Evolutionary conservation across 2,329 filamentous ascomycete species (phyloP), one percentile per base, ranked within the genome.

Genomic region (Chaetomium sp.): DNA sequence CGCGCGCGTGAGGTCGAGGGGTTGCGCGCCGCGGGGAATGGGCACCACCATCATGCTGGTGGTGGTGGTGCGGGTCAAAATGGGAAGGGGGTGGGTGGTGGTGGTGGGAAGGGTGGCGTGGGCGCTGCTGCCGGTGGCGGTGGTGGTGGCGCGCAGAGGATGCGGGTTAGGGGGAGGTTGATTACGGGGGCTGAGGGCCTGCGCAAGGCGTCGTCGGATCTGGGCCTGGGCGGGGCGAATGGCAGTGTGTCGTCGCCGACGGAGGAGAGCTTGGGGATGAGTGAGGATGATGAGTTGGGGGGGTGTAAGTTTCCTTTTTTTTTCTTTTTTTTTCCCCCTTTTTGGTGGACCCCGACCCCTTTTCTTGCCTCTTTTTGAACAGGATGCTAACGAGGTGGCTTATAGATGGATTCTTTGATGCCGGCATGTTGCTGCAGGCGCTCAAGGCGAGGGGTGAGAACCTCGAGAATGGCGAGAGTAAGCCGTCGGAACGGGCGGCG

Each of bases 361-460:
- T 38, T 19, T 6, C 13, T 4, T 38, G 13, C n/a, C 5, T 25
- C 23, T 13, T 8, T 13, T 13, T 38, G 12, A 50, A 50, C 25
- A 27, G 21, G 7, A 25, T 49, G 42, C 57, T 56, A 21, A 62
- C 16, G 60, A 61, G 33, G 42, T 54, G 31, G 70, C 66, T 71
- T 74, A 72, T 74, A 97, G 93, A 97, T 81, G 94, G 94, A 35
- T 97, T 98, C 82, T 98, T 98, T 78, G 94, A 98, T 75, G 93
- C 94, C 0, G 94, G 94, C 16, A 96, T 97, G 92, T 85, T 97
- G 5, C 82, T 95, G 27, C 91, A 96, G 75, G 92, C 93, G 1
- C 86, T 97, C 64, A 93, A 93, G 75, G 89, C 89, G 2, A 85
- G 89, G 58, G 83, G 84, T 19, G 82, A 87, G 63, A 81, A 79